A percentile compares a stretch with the other conserved stretches of the same genome.
Evolutionary conservation across 2,329 filamentous ascomycete genomes (phyloP).

Genomic region (Aspergillus quadricinctus): DNA sequence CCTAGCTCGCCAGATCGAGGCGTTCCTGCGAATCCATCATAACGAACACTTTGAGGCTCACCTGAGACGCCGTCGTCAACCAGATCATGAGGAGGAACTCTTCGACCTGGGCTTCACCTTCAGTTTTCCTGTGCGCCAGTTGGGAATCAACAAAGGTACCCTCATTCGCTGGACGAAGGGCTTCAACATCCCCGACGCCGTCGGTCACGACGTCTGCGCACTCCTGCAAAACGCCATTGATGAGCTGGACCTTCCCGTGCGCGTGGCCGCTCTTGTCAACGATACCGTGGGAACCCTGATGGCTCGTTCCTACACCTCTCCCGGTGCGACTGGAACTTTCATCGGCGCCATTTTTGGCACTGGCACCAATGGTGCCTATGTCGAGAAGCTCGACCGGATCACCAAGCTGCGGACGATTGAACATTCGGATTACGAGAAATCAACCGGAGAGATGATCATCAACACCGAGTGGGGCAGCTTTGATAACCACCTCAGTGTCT

Average conservation of each 20-base stretch:
- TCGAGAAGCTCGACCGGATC: conserved; percentile 83
- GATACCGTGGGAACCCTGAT: conserved; percentile 97
- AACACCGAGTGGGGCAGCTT: conserved; percentile 99
- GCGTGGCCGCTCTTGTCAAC: conserved; percentile 93
- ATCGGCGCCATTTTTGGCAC: conserved; percentile 98
- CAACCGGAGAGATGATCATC: conserved; percentile 91
- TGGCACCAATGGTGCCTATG: conserved; percentile 94
- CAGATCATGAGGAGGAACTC: conserved; percentile 66
- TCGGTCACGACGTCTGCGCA: conserved; percentile 91
- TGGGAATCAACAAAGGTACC: conserved; percentile 90
- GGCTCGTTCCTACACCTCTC: conserved; percentile 92
- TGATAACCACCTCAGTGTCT: conserved; percentile 83
- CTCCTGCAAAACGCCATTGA: conserved; percentile 88
- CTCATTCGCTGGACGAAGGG: conserved; percentile 98
- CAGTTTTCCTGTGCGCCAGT: conserved; percentile 91
- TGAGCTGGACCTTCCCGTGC: conserved; percentile 77
- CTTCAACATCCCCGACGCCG: conserved; percentile 90
- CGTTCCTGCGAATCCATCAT: conserved; percentile 83
- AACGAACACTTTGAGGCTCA: conserved; percentile 76
- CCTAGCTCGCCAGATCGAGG: conserved; percentile 85
- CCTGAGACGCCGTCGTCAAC: conserved; percentile 59
- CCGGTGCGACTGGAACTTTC: conserved; percentile 77
- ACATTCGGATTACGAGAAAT: conserved; percentile 61
- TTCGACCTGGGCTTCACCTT: conserved; percentile 99
- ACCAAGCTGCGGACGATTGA: conserved; percentile 65